Evolutionary conservation across 2,329 filamentous ascomycete species (phyloP).

Genomic region (Chrysoporthe cubensis): DNA sequence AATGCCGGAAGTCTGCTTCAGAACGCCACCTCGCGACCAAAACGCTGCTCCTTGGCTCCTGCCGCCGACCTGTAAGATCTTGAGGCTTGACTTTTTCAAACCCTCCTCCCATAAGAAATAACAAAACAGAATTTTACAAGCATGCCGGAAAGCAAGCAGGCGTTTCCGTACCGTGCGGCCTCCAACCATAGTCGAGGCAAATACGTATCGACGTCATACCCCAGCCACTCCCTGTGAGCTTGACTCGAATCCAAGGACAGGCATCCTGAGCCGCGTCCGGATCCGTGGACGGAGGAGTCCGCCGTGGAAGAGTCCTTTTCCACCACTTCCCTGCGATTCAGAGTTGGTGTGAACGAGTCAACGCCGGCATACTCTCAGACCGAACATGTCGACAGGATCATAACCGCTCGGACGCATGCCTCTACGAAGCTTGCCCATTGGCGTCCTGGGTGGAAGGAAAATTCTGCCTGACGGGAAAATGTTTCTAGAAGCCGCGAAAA

Average conservation of each 20-base stretch:
- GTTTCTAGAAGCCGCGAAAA: slow-evolving; percentile 16
- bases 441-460: neutral
- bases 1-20: neutral
- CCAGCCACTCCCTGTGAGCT: neutral
- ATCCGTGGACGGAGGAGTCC: neutral
- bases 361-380: neutral
- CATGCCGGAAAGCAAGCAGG: neutral
- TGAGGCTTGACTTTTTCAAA: too few species aligned
- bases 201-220: neutral
- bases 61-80: neutral
- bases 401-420: neutral
- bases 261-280: neutral
- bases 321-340: neutral
- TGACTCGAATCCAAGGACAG: neutral
- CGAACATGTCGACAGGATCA: neutral
- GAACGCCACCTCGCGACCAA: neutral
- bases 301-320: slow-evolving; percentile 3
- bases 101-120: neutral
- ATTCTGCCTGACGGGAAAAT: neutral
- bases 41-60: neutral
- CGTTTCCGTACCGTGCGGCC: neutral
- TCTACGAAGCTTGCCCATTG: neutral
- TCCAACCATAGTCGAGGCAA: neutral
- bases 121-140: neutral
- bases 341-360: neutral